Base-by-base conservation (phyloP, 495 filamentous ascomycete genomes). In the Trichocladium uniseriatum region DNA sequence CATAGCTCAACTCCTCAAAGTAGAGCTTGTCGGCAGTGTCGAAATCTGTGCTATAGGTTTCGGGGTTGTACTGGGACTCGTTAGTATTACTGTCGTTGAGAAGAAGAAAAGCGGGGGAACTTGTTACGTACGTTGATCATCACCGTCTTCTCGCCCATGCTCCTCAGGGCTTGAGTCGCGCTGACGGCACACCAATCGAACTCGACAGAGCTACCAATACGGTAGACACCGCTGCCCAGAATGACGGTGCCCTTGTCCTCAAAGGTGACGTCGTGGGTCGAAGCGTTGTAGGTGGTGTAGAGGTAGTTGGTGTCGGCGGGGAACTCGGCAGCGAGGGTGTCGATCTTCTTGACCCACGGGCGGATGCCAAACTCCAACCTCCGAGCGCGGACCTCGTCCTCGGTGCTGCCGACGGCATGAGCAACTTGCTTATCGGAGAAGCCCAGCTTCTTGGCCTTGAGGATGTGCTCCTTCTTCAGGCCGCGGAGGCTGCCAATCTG, bases 151-250 rank as follows among this genome's bases (percentile, higher is more conserved):
- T 95, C 87, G 56, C 89, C 91, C 81, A 95, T 90, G 43, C 82
- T 71, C 54, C 80, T 79, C 53, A 96, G 76, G 31, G 90, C 89
- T 27, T 86, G 74, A 14, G 92, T 92, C 51, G 88, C 87, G 61
- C 91, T 95, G 54, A 96, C 91, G 48, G 91, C 91, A 63, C 92
- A 97, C 91, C 91, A 98, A 69, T 98, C 91, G 63, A 98, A 98
- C 68, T 98, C 91, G 48, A 98, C 91, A 19, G 89, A 95, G 72
- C 85, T 91, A 53, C 92, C 91, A 62, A 96, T 98, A 56, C 91
- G 80, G 76, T 97, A 97, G 8, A 95, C 91, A 66, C 91, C 91
- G 65, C 84, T 90, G 38, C 91, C 91, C 24, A 95, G 81, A 44
- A 97, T 85, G 46, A 95, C 69, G 49, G 81, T 87, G 35, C 89